These are phyloP conservation scores for Colletotrichum sp. DNA, from an alignment of 2,329 filamentous ascomycete genomes.

Conservation along the genomic window DNA sequence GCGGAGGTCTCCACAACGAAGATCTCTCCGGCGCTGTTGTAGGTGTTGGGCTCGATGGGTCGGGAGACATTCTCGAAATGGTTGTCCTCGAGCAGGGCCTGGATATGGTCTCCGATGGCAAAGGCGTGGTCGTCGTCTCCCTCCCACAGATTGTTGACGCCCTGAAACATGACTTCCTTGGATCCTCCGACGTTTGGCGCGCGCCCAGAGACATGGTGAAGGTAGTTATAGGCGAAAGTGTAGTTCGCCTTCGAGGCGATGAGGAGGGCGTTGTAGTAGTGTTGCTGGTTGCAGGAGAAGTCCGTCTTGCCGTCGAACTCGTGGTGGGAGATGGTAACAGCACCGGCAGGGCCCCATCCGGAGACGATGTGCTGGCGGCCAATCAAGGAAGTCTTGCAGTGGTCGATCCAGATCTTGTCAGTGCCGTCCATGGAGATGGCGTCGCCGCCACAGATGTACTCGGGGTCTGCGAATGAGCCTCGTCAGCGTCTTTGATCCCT, in stretches of 20 bases:
- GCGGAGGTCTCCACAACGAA: slow-evolving; percentile 25
- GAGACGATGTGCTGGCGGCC: background rate
- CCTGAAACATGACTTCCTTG: background rate
- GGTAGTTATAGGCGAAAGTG: slow-evolving; percentile 49
- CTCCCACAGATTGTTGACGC: background rate
- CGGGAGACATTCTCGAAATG: slow-evolving; percentile 32
- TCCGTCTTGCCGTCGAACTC: slow-evolving; percentile 47
- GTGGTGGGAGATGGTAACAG: slow-evolving; percentile 36
- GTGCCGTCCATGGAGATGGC: background rate
- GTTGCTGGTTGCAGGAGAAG: slow-evolving; percentile 49
- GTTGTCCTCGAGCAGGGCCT: background rate
- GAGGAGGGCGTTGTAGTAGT: slow-evolving; percentile 52
- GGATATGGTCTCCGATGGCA: background rate
- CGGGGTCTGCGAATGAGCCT: background rate
- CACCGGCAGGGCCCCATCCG: background rate
- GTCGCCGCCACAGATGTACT: background rate
- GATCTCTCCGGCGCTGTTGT: slow-evolving; percentile 17
- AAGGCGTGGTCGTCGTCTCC: background rate
- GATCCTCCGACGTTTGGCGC: background rate
- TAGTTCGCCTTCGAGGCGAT: slow-evolving; percentile 41
- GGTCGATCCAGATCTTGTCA: background rate
- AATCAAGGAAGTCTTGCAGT: background rate
- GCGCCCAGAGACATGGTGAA: slow-evolving; percentile 35
- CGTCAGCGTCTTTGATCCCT: background rate
- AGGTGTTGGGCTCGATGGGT: slow-evolving; percentile 35